These are phyloP conservation scores for Sclerotinia subarctica DNA, from an alignment of 2,329 filamentous ascomycete genomes.

Conservation along the genomic window DNA sequence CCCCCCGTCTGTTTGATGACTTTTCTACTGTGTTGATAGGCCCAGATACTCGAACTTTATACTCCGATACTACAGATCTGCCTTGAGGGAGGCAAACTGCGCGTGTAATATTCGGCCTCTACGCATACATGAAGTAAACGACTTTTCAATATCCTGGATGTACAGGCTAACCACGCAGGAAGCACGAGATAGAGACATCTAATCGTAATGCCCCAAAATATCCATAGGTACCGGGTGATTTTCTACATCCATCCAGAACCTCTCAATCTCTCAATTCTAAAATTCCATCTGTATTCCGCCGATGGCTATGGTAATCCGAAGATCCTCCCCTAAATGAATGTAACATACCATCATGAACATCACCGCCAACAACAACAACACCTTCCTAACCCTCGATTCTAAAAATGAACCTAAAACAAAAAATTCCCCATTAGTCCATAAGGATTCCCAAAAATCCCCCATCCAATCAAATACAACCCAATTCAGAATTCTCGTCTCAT, in stretches of 20 bases:
- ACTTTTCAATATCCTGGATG: background rate
- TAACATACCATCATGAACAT: background rate
- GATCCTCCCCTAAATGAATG: conserved; percentile 1
- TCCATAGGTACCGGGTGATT: background rate
- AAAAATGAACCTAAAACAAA: conserved; percentile 6
- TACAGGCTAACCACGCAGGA: background rate
- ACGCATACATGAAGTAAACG: background rate
- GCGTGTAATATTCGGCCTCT: background rate
- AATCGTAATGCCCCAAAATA: background rate
- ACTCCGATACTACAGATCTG: background rate
- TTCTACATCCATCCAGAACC: background rate
- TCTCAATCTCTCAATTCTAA: background rate
- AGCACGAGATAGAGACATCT: background rate
- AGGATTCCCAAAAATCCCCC: background rate
- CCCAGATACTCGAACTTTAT: background rate
- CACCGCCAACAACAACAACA: background rate
- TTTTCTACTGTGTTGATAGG: background rate
- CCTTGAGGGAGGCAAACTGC: conserved; percentile 8
- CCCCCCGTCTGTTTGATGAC: background rate
- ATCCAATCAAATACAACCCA: background rate
- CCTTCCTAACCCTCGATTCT: conserved; percentile 2
- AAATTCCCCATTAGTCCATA: background rate
- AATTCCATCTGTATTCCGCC: conserved; percentile 8
- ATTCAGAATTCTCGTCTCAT: background rate
- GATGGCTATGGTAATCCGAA: conserved; percentile 11